Evolutionary conservation across 768 basidiomycete genomes (phyloP), one percentile per base, ranked within the genome.

Genomic region (Lactifluus rugatus): DNA sequence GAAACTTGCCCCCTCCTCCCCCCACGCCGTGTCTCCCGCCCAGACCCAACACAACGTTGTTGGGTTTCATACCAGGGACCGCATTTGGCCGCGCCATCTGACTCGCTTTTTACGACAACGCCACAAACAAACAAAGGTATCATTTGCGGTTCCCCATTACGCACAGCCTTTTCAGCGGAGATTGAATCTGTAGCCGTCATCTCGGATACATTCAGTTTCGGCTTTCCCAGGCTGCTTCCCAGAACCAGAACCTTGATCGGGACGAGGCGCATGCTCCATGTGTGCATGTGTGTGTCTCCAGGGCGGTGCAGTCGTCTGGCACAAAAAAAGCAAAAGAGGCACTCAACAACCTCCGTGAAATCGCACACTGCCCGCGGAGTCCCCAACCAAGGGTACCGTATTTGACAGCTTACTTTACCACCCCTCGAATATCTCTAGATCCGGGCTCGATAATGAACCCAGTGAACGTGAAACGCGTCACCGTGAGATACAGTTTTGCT

Each of bases 201-300:
- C 49, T 60, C 59, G 59, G 59, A 39, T 46, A 49, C 49, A 52
- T 56, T 60, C 34, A 48, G 28, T 31, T 47, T 44, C 21, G 21
- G 37, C 17, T 52, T 54, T 54, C 52, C 53, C 52, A 59, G 58
- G 58, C 52, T 56, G 49, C 54, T 56, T 56, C 59, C 54, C 54
- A 56, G 54, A 60, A 56, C 54, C 54, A 55, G 53, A 60, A 55
- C 26, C 49, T 60, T 60, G 59, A 60, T 60, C 59, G 59, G 58
- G 59, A 23, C 39, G 42, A 50, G 28, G 56, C 23, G 55, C 25
- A 36, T 39, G 42, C 23, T 17, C 49, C 19, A 23, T 41, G 45
- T 53, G 23, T 32, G 23, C 31, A 39, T 56, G 50, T 39, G 50
- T 39, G 50, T 49, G 48, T 56, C 55, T 58, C 51, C 49, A 51